Evolutionary conservation across 495 filamentous ascomycete genomes (phyloP).

Genomic region (Aspergillus cavernicola): DNA sequence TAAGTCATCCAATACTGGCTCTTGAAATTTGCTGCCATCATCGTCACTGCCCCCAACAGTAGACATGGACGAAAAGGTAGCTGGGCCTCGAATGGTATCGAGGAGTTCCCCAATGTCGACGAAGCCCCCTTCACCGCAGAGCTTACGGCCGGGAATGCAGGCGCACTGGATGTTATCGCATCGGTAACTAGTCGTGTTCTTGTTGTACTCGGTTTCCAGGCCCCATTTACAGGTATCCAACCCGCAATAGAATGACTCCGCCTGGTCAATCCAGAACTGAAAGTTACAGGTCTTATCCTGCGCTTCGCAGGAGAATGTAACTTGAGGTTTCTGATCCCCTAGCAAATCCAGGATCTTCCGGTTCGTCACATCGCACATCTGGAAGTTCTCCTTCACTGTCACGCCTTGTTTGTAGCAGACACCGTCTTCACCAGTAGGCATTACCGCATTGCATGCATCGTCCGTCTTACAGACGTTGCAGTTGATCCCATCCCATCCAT

Average conservation of each 20-base stretch:
- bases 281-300: conserved; percentile 77
- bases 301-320: conserved; percentile 88
- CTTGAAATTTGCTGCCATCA: conserved; percentile 76
- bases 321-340: conserved; percentile 78
- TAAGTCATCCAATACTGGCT: conserved; percentile 84
- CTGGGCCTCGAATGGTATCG: conserved; percentile 78
- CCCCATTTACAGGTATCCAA: conserved; percentile 75
- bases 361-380: conserved; percentile 98
- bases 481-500: conserved; percentile 97
- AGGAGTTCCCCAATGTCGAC: conserved; percentile 92
- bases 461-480: conserved; percentile 92
- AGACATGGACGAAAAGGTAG: conserved; percentile 70
- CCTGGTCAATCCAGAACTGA: conserved; percentile 94
- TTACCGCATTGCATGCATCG: conserved; percentile 77
- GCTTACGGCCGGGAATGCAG: conserved; percentile 86
- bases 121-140: conserved; percentile 86
- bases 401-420: conserved; percentile 90
- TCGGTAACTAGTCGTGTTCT: conserved; percentile 78
- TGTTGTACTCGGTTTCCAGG: conserved; percentile 59
- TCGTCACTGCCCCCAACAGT: conserved; percentile 53
- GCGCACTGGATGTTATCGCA: conserved; percentile 81
- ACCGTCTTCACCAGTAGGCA: conserved; percentile 71
- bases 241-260: conserved; percentile 94
- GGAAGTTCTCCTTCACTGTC: conserved; percentile 88
- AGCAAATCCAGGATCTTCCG: conserved; percentile 83